Base-by-base conservation (phyloP, 148 eudicot species). In the Fagopyrum tataricum region DNA sequence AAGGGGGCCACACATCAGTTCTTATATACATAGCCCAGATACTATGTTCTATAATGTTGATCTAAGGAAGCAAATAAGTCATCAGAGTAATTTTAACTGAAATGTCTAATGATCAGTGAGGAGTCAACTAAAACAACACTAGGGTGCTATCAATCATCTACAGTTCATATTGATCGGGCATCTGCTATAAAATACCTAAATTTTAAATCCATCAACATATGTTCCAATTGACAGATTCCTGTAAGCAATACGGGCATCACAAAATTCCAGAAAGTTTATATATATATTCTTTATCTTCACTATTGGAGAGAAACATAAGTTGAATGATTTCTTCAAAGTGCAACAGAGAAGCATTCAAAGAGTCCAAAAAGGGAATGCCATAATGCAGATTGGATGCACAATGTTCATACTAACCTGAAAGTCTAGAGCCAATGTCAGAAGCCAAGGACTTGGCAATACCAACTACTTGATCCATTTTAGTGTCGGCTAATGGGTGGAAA, bases 371-470 rank as follows among this genome's bases (percentile, higher is more conserved):
- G 12, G 62, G 21, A 52, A 4, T 17, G 11, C 4, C 20, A 24
- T 10, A 49, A 14, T 14, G 18, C 55, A 55, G 61, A 18, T 18
- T 7, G 61, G 8, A 18, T 2, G 11, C 23, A 55, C 23, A 76
- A 10, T 18, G 59, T 40, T 64, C 17, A 67, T 18, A 84, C 86
- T 74, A 75, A 92, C 97, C 98, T 83, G 82, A 79, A 70, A 87
- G 85, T 23, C 42, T 77, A 11, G 81, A 84, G 76, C 93, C 97
- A 81, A 91, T 69, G 62, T 89, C 96, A 75, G 81, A 78, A 4
- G 93, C 97, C 86, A 94, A 75, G 53, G 91, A 84, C 69, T 78
- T 89, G 14, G 98, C 96, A 80, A 82, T 71, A 44, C 72, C 78
- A 40, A 93, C 91, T 2, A 78, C 80, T 78, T 83, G 83, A 31